Conservation (phyloP, 768 basidiomycete species). For the Collybiopsis luxurians region DNA sequence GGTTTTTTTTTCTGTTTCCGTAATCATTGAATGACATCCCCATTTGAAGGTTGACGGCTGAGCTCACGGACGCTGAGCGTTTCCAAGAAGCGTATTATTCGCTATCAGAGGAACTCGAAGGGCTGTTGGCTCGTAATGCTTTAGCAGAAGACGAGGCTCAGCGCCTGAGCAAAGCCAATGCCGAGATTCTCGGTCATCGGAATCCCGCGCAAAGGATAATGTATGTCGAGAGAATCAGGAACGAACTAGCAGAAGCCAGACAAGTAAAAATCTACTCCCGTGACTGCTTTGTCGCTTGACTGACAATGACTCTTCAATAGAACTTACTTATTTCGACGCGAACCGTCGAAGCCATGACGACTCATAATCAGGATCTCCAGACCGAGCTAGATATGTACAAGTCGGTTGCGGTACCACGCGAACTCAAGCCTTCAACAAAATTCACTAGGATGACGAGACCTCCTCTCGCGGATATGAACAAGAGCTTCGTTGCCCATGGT, state of each 20-base stretch:
- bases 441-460: slow-evolving; percentile 50
- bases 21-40: slow-evolving; percentile 6
- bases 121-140: slow-evolving; percentile 65
- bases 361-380: slow-evolving; percentile 43
- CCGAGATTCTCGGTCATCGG: slow-evolving; percentile 79
- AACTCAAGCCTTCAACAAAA: slow-evolving; percentile 51
- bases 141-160: slow-evolving; percentile 80
- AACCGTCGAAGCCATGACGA: slow-evolving; percentile 45
- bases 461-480: slow-evolving; percentile 43
- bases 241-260: slow-evolving; percentile 77
- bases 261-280: slow-evolving; percentile 51
- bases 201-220: slow-evolving; percentile 85
- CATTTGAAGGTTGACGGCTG: slow-evolving; percentile 35
- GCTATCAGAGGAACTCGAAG: slow-evolving; percentile 60
- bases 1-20: slow-evolving; percentile 22
- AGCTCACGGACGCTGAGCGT: slow-evolving; percentile 56
- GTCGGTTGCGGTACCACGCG: slow-evolving; percentile 47
- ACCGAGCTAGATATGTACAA: slow-evolving; percentile 61
- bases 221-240: slow-evolving; percentile 82
- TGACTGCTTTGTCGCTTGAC: background rate
- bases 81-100: slow-evolving; percentile 73
- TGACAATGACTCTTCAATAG: slow-evolving; percentile 26
- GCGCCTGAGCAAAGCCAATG: slow-evolving; percentile 77
- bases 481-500: slow-evolving; percentile 23
- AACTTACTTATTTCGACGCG: slow-evolving; percentile 44